phyloP scores from a whole-genome alignment of 2,329 filamentous ascomycete species.

The Sporothrix globosa region DNA sequence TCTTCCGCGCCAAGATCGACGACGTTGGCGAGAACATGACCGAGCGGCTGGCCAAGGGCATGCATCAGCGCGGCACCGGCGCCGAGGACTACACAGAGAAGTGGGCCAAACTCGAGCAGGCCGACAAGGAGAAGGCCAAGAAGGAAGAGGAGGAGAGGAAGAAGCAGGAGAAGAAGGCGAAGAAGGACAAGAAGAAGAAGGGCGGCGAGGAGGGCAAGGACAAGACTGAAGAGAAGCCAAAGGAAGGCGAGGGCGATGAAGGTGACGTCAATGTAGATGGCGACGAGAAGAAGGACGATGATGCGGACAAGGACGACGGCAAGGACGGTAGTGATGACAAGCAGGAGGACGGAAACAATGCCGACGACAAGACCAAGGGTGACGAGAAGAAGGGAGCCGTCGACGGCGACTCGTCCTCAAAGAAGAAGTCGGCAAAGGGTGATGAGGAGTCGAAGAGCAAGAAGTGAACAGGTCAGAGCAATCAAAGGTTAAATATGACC shows the following conservation, averaged over 20 bases:
- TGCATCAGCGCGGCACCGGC: constrained; percentile 42
- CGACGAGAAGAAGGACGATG: constrained; percentile 29
- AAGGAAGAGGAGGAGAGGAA: constrained; percentile 45
- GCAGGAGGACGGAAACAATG: constrained; percentile 22
- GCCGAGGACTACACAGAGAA: constrained; percentile 45
- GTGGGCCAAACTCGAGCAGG: constrained; percentile 47
- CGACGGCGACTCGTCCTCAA: constrained; percentile 23
- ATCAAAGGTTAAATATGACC: no score
- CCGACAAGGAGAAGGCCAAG: constrained; percentile 39
- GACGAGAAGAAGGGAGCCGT: constrained; percentile 23
- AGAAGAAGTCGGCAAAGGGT: constrained; percentile 26
- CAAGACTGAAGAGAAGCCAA: background rate
- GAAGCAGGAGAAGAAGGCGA: constrained; percentile 38
- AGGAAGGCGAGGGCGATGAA: constrained; percentile 33
- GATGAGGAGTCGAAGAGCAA: constrained; percentile 23
- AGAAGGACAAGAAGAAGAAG: constrained; percentile 33
- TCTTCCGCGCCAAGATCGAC: constrained; percentile 78
- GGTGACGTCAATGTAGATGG: constrained; percentile 36
- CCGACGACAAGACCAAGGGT: constrained; percentile 28
- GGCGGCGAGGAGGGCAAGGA: constrained; percentile 36
- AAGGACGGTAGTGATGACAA: constrained; percentile 29
- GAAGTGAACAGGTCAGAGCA: background rate
- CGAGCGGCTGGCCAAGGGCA: constrained; percentile 45
- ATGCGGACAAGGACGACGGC: constrained; percentile 26
- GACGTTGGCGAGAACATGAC: constrained; percentile 44